Percentiles rank a stretch among this genome's conserved stretches.
These are phyloP conservation scores for Scheffersomyces titani DNA, from an alignment of 1,139 yeast genomes.

Conservation along the genomic window DNA sequence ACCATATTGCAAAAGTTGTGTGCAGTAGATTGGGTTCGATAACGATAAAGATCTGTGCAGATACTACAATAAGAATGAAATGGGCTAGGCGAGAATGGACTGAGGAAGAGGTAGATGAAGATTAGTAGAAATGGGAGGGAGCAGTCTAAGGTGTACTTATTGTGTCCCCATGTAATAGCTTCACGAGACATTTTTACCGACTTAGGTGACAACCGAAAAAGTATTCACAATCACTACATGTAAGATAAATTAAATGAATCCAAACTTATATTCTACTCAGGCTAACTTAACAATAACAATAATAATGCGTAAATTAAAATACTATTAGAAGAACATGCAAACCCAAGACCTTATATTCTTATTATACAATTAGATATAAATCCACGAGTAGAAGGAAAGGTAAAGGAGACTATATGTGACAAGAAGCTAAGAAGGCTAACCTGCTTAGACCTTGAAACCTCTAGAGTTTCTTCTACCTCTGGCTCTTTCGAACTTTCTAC, in stretches of 20 bases:
- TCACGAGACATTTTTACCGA: too few relatives aligned
- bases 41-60: background rate
- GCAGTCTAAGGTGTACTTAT: too few relatives aligned
- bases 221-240: too few relatives aligned
- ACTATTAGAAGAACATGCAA: constrained; percentile 7
- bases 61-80: background rate
- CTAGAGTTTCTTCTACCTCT: constrained; percentile 99
- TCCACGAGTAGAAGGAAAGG: background rate
- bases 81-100: background rate
- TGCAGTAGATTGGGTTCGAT: background rate
- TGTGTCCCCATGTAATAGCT: too few relatives aligned
- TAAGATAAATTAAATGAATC: too few relatives aligned
- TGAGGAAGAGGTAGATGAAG: too few relatives aligned
- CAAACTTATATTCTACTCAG: background rate
- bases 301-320: constrained; percentile 19
- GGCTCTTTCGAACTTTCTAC: constrained; percentile 99
- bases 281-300: constrained; percentile 2
- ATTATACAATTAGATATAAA: background rate
- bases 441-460: constrained; percentile 98
- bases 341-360: constrained; percentile 5
- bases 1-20: background rate
- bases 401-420: background rate
- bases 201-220: too few relatives aligned
- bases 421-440: constrained; percentile 9
- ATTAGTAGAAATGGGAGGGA: too few relatives aligned